Percentiles rank a stretch among this genome's conserved stretches.
phyloP scores from a whole-genome alignment of 805 yeast genomes.

The Metschnikowia vanudenii region DNA sequence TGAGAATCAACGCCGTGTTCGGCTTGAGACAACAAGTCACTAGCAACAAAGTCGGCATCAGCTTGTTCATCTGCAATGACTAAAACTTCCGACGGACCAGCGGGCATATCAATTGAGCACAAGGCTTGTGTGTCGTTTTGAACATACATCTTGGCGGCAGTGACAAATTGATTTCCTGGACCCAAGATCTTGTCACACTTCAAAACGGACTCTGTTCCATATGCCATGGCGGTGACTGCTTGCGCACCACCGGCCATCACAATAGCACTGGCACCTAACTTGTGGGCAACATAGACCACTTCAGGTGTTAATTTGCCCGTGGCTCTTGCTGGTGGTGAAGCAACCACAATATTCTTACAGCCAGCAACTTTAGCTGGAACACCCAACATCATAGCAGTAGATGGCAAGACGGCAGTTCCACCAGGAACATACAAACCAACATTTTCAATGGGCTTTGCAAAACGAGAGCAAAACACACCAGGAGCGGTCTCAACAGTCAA shows the following conservation, averaged over 20 bases:
- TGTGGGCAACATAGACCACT: constrained; percentile 95
- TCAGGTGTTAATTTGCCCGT: constrained; percentile 96
- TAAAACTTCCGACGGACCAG: constrained; percentile 97
- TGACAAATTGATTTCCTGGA: constrained; percentile 98
- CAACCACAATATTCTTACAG: constrained; percentile 85
- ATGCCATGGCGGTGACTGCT: constrained; percentile 98
- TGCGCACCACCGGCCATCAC: constrained; percentile 99
- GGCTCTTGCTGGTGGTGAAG: constrained; percentile 87
- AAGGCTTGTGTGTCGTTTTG: constrained; percentile 93
- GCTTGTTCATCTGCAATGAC: constrained; percentile 89
- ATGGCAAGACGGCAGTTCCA: constrained; percentile 97
- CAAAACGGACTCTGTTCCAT: constrained; percentile 89
- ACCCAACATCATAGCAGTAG: constrained; percentile 97
- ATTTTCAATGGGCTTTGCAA: constrained; percentile 89
- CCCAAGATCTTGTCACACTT: constrained; percentile 97
- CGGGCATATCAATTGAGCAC: constrained; percentile 99
- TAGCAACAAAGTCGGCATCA: constrained; percentile 95
- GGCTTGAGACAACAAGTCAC: constrained; percentile 94
- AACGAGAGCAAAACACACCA: constrained; percentile 92
- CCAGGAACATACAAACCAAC: constrained; percentile 98
- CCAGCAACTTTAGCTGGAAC: constrained; percentile 99
- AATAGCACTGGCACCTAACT: constrained; percentile 86
- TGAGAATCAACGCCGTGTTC: constrained; percentile 99
- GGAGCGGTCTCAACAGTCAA: constrained; percentile 88
- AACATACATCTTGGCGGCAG: constrained; percentile 98